Conservation (phyloP, 176 grass and related monocot genomes). For the Pharus latifolius region DNA sequence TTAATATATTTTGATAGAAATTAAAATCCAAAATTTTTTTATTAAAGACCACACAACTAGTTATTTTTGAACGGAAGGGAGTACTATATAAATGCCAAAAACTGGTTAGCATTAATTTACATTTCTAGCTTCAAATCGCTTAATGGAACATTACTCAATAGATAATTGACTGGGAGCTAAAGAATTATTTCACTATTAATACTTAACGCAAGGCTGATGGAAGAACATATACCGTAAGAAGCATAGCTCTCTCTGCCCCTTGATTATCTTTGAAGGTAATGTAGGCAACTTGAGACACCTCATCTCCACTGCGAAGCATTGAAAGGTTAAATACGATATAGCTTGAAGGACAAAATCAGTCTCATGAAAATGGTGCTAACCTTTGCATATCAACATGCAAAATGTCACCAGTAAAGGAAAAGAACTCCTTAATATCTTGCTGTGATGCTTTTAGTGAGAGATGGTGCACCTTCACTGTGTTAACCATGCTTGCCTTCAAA, state of each 20-base stretch:
- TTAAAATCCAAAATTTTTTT: too few relatives aligned
- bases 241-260: constrained; percentile 74
- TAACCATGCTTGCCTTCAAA: constrained; percentile 33
- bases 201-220: not conserved
- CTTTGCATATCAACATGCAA: constrained; percentile 57
- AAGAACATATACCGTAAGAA: constrained; percentile 58
- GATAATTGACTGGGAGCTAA: not conserved
- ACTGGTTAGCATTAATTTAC: not conserved
- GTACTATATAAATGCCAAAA: too few relatives aligned
- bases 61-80: too few relatives aligned
- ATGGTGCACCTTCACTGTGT: constrained; percentile 66
- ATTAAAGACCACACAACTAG: too few relatives aligned
- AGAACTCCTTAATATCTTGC: constrained; percentile 65
- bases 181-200: not conserved
- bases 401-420: constrained; percentile 62
- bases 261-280: constrained; percentile 64
- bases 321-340: not conserved
- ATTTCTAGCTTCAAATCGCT: not conserved
- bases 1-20: too few relatives aligned
- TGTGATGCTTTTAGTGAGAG: constrained; percentile 57
- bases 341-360: not conserved
- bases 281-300: constrained; percentile 64
- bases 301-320: constrained; percentile 47
- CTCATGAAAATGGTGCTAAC: constrained; percentile 18
- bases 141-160: not conserved